Evolutionary conservation across 1,284 basidiomycete genomes (phyloP).

Genomic region (Moniliella sp.): DNA sequence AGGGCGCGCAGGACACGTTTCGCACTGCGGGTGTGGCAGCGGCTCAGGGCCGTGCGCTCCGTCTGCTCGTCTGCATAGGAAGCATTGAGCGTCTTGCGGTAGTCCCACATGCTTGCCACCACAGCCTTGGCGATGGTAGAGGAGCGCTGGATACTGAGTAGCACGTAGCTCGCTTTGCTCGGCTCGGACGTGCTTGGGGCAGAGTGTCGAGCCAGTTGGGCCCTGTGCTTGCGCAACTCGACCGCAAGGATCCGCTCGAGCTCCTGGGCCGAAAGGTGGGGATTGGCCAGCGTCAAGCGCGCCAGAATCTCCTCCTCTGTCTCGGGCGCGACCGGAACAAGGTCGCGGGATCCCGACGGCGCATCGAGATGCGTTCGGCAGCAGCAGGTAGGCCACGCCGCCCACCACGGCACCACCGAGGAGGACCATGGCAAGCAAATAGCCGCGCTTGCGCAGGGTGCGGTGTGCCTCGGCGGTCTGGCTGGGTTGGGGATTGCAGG

Average conservation of each 20-base stretch:
- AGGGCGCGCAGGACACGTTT: slow-evolving; percentile 22
- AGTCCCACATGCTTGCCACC: slow-evolving; percentile 28
- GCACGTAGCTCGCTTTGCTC: slow-evolving; percentile 10
- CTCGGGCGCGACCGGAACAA: too few relatives aligned
- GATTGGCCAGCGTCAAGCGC: neutral
- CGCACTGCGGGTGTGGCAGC: slow-evolving; percentile 29
- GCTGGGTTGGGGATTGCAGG: slow-evolving; percentile 26
- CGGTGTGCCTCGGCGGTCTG: slow-evolving; percentile 23
- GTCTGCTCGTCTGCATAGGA: slow-evolving; percentile 11
- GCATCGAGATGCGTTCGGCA: neutral
- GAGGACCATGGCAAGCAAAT: slow-evolving; percentile 5
- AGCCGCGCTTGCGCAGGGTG: slow-evolving; percentile 9
- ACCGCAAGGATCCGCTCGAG: too few relatives aligned
- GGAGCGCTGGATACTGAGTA: slow-evolving; percentile 19
- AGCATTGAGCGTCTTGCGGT: slow-evolving; percentile 20
- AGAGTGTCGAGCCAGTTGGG: too few relatives aligned
- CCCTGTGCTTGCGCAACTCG: neutral
- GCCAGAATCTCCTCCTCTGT: neutral
- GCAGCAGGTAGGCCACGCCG: too few relatives aligned
- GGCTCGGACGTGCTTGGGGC: too few relatives aligned
- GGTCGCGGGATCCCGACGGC: too few relatives aligned
- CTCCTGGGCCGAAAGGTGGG: too few relatives aligned
- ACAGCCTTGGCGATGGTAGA: slow-evolving; percentile 29
- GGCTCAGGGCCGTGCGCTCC: slow-evolving; percentile 15
- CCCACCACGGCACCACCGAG: neutral